phyloP scores from a whole-genome alignment of 2,329 filamentous ascomycete species.

The Microdochium bolleyi region DNA sequence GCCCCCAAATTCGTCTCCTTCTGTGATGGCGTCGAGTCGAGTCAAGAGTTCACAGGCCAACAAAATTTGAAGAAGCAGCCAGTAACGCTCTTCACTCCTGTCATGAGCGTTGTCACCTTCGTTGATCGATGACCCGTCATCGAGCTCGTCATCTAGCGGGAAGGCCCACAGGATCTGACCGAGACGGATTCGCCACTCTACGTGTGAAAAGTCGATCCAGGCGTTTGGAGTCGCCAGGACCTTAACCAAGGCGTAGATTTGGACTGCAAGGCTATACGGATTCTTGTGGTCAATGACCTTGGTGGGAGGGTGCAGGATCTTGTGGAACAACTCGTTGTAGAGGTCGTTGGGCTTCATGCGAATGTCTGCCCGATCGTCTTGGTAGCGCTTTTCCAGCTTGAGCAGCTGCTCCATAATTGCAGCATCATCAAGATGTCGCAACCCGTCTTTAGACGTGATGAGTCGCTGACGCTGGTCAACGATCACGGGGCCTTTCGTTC shows the following conservation, averaged over 20 bases:
- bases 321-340: constrained; percentile 54
- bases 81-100: constrained; percentile 55
- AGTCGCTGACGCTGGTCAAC: constrained; percentile 50
- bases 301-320: constrained; percentile 49
- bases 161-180: constrained; percentile 65
- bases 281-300: constrained; percentile 49
- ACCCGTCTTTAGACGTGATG: constrained; percentile 41
- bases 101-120: constrained; percentile 40
- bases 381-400: constrained; percentile 47
- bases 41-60: constrained; percentile 58
- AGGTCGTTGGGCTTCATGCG: constrained; percentile 44
- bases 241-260: constrained; percentile 61
- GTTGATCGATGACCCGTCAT: constrained; percentile 42
- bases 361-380: constrained; percentile 41
- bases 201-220: constrained; percentile 67
- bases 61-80: constrained; percentile 58
- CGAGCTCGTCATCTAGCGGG: constrained; percentile 40
- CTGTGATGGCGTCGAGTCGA: constrained; percentile 54
- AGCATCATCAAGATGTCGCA: constrained; percentile 49
- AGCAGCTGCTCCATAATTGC: constrained; percentile 51
- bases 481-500: constrained; percentile 44
- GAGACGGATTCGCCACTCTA: constrained; percentile 67
- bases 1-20: constrained; percentile 45
- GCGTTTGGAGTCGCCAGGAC: constrained; percentile 57
- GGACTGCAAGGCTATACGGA: constrained; percentile 57